Percentiles rank a stretch among this genome's conserved stretches.
phyloP scores from a whole-genome alignment of 2,329 filamentous ascomycete genomes.

The Epichloe hybrida region DNA sequence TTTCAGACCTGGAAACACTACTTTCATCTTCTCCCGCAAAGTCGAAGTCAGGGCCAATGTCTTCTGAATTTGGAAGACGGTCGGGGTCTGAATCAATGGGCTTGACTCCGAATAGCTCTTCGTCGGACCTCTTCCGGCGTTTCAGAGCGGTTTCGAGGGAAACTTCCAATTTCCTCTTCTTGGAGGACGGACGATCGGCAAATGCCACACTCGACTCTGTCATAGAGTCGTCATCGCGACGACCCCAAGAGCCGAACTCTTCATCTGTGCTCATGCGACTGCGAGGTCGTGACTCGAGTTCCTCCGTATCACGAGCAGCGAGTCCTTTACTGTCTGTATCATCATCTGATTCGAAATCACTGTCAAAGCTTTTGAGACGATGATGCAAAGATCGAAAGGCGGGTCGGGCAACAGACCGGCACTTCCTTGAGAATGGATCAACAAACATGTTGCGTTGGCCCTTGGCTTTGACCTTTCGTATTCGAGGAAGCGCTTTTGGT shows the following conservation, averaged over 20 bases:
- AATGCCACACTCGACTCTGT: slow-evolving; percentile 60
- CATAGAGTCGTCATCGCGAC: slow-evolving; percentile 49
- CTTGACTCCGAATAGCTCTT: slow-evolving; percentile 60
- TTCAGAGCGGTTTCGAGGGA: slow-evolving; percentile 60
- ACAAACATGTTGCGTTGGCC: slow-evolving; percentile 48
- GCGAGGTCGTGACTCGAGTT: slow-evolving; percentile 66
- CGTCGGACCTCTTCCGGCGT: slow-evolving; percentile 66
- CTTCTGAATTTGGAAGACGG: slow-evolving; percentile 33
- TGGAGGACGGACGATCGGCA: slow-evolving; percentile 39
- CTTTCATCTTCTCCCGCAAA: slow-evolving; percentile 27
- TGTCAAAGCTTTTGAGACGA: slow-evolving; percentile 45
- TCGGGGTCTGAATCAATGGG: slow-evolving; percentile 38
- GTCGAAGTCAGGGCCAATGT: slow-evolving; percentile 35
- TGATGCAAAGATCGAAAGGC: slow-evolving; percentile 73
- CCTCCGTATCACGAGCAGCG: slow-evolving; percentile 66
- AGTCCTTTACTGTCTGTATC: slow-evolving; percentile 45
- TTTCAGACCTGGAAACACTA: slow-evolving; percentile 31
- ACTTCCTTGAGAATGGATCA: slow-evolving; percentile 53
- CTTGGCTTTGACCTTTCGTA: slow-evolving; percentile 53
- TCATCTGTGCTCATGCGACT: slow-evolving; percentile 59
- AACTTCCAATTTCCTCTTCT: slow-evolving; percentile 59
- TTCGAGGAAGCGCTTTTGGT: slow-evolving; percentile 54
- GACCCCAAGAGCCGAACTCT: slow-evolving; percentile 31
- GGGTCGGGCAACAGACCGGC: slow-evolving; percentile 41
- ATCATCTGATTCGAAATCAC: slow-evolving; percentile 78